Evolutionary conservation across 108 stramenopile genomes (phyloP), one percentile per base, ranked within the genome.

Genomic region (Cyclostephanos invisitatus): DNA sequence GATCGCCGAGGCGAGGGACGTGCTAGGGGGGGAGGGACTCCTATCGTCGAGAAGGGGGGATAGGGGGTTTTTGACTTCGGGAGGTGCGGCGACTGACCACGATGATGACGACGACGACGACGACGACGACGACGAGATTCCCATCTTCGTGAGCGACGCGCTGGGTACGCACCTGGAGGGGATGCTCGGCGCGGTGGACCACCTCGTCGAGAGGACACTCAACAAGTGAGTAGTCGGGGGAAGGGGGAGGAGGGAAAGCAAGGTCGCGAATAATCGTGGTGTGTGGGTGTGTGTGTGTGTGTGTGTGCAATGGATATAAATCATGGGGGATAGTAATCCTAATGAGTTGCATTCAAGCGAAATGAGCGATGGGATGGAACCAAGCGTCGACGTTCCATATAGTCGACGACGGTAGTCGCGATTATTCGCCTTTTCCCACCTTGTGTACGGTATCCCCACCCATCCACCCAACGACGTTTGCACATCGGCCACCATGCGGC

Each of bases 1-100:
- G 42, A 75, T 97, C 20, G 65, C 74, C 7, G 86, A 86, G 29
- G 97, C 96, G 38, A 84, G 84, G 22, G 56, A 83, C 11, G 68
- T 67, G 9, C 64, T 88, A 62, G 47, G 44, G 5, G 61, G 57
- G 49, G 76, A 70, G 36, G 68, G 76, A 27, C 40, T 64, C 21
- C 35, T 70, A 40, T 27, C 12, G 8, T 14, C 22, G 29, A 18
- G 15, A 20, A 24, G 32, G 7, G 18, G 24, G 29, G 61, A 21
- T 37, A 48, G 14, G 27, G 38, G 60, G 27, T 22, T 62, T 20
- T 62, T 67, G 47, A 36, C 27, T 14, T 51, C 40, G 17, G 66
- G 40, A 17, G 24, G 48, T 40, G 20, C 50, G 36, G 38, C 67
- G 50, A 66, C 40, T 8, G 40, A 42, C 40, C 10, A 8, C 40